Base-by-base conservation (phyloP, 1,284 basidiomycete genomes). In the Puccinia polysora region DNA sequence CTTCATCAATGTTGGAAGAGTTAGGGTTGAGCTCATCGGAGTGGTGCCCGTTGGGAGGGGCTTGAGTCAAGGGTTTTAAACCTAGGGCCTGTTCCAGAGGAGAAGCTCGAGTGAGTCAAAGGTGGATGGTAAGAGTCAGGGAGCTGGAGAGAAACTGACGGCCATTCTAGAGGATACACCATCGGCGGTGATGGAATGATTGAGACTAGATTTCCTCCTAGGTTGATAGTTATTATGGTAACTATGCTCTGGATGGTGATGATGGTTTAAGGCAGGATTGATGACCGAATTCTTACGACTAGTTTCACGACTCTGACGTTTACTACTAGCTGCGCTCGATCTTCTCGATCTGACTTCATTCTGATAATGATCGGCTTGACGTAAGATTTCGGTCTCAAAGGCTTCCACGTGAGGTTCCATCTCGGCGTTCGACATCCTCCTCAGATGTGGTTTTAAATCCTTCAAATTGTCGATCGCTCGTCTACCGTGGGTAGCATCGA, bases 301-400 rank as follows among this genome's bases (percentile, higher is more conserved):
- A 36, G 58, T 62, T 12, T 60, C 58, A 14, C 67, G 43, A 36
- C 67, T 70, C 18, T n/a, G 38, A 14, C 67, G 45, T 28, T 70
- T 70, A 14, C 72, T 73, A 23, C 59, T 65, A 14, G 74, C 73
- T 12, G 52, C 49, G 4, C 75, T 76, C 1, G 70, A 63, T 28
- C 76, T 63, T 23, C 76, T 65, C 12, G 59, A 67, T 30, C 75
- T 59, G 7, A 76, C 76, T 45, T 76, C 73, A n/a, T 78, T 78
- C 58, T 74, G 64, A 79, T 84, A 86, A 25, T 88, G 86, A 77
- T 89, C 88, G 58, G 88, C 88, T 76, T 86, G 87, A 79, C 82
- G 86, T 74, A 89, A 85, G 74, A 89, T 89, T 73, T 83, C 84
- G 76, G 85, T 83, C 78, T 89, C 88, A 76, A 89, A 89, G 10